Evolutionary conservation across 257 asterid species (phyloP).

Genomic region (Nyctanthes arbortristis): DNA sequence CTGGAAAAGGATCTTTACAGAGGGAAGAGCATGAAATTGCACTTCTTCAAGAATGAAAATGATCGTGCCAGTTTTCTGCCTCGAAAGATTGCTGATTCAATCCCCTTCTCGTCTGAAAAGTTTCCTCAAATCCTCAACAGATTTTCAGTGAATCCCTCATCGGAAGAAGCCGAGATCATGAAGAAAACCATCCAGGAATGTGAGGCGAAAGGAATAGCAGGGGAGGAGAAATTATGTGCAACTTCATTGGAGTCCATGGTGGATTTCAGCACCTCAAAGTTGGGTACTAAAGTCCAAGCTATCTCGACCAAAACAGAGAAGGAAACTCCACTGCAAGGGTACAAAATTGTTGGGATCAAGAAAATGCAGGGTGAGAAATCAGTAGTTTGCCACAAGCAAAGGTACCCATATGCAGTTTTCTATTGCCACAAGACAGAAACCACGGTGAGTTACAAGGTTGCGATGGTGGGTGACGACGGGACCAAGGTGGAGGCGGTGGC

Average conservation of each 20-base stretch:
- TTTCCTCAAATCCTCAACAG: slow-evolving; percentile 44
- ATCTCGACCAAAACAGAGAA: slow-evolving; percentile 50
- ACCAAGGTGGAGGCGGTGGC: slow-evolving; percentile 67
- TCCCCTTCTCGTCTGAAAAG: slow-evolving; percentile 69
- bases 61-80: slow-evolving; percentile 49
- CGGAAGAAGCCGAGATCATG: slow-evolving; percentile 53
- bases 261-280: slow-evolving; percentile 59
- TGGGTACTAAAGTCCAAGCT: slow-evolving; percentile 55
- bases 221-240: slow-evolving; percentile 72
- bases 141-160: slow-evolving; percentile 47
- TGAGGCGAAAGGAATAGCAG: slow-evolving; percentile 47
- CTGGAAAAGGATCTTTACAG: slow-evolving; percentile 53
- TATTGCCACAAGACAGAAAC: slow-evolving; percentile 67
- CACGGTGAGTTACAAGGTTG: slow-evolving; percentile 54
- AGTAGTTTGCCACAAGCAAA: slow-evolving; percentile 62
- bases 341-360: slow-evolving; percentile 39
- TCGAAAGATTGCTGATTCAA: slow-evolving; percentile 48
- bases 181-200: slow-evolving; percentile 62
- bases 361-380: slow-evolving; percentile 32
- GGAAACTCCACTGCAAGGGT: slow-evolving; percentile 31
- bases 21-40: slow-evolving; percentile 55
- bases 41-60: slow-evolving; percentile 35
- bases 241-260: slow-evolving; percentile 89
- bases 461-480: slow-evolving; percentile 56
- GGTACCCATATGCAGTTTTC: slow-evolving; percentile 72